Evolutionary conservation across 768 basidiomycete genomes (phyloP), one percentile per base, ranked within the genome.

Genomic region (Xanthoconium stramineum): DNA sequence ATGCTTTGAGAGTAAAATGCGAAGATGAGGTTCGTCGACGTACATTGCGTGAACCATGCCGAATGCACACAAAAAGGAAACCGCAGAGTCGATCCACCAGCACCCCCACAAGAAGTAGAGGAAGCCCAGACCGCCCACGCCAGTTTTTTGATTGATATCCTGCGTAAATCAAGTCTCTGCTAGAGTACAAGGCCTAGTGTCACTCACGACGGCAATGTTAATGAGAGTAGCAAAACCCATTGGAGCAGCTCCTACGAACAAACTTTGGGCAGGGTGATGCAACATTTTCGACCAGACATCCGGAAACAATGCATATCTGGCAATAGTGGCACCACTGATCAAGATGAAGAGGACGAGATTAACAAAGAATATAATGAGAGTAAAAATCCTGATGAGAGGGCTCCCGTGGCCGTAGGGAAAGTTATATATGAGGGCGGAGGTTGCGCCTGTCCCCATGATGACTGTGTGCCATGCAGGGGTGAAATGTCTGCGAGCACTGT

Each of bases 21-120:
- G 6, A 11, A 32, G 5, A 54, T 14, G 20, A 19, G 8, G 8
- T 28, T 35, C 3, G 3, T 24, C 19, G 20, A 47, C 61, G 39
- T 51, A 80, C 82, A 83, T 82, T 5, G 71, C 66, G 61, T 80
- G 75, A 7, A 82, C 54, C 74, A 81, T 75, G 17, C 80, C 81
- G 40, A 83, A 74, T 42, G 76, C 78, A 52, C 77, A 68, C 8
- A 73, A 7, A 40, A 78, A 71, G 8, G 82, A 77, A 20, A 77
- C 55, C 0, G 66, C 47, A 1, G 72, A 71, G 59, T 79, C 78
- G 24, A 80, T 39, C 81, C 80, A 83, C 82, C 82, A 83, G 44
- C 78, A 69, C 19, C 68, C 80, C 75, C 81, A 79, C 30, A 80
- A 55, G 33, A 73, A 66, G 52, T 72, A 77, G 33, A 80, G 68